These are phyloP conservation scores for Farysia itapuensis DNA, from an alignment of 1,284 basidiomycete species.

Conservation along the genomic window DNA sequence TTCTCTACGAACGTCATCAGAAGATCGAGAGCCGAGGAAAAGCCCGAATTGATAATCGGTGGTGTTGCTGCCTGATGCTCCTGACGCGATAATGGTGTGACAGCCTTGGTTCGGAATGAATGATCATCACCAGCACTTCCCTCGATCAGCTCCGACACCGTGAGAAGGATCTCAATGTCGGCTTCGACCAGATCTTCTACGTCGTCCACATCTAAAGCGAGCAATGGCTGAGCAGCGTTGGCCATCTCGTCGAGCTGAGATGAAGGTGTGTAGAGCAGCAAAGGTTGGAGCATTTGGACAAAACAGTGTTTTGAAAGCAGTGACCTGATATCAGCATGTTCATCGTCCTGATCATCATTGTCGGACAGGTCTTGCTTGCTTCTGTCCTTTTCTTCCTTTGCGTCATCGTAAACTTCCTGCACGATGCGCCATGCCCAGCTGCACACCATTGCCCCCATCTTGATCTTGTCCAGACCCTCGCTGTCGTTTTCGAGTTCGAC, in stretches of 20 bases:
- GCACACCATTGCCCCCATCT: slow-evolving; percentile 25
- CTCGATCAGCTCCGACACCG: slow-evolving; percentile 29
- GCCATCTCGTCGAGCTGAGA: background rate
- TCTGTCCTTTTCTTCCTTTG: slow-evolving; percentile 29
- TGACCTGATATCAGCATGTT: slow-evolving; percentile 6
- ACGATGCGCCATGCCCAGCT: slow-evolving; percentile 31
- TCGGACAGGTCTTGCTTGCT: slow-evolving; percentile 12
- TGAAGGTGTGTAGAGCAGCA: slow-evolving; percentile 8
- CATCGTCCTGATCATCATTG: slow-evolving; percentile 22
- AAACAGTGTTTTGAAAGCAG: slow-evolving; percentile 26
- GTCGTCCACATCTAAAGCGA: slow-evolving; percentile 22
- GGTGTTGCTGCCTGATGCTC: background rate
- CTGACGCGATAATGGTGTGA: slow-evolving; percentile 1
- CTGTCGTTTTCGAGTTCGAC: slow-evolving; percentile 20
- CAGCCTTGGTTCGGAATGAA: slow-evolving; percentile 12
- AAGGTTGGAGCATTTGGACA: slow-evolving; percentile 8
- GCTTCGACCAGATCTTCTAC: slow-evolving; percentile 34
- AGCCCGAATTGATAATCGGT: background rate
- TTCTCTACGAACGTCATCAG: slow-evolving; percentile 14
- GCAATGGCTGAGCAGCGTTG: background rate
- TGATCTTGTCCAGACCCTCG: slow-evolving; percentile 15
- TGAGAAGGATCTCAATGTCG: slow-evolving; percentile 39
- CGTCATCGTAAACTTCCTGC: slow-evolving; percentile 33
- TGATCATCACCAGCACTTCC: slow-evolving; percentile 21
- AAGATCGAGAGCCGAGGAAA: slow-evolving; percentile 3